Conservation (phyloP, 1,139 yeast genomes). For the Pichia sp. region DNA sequence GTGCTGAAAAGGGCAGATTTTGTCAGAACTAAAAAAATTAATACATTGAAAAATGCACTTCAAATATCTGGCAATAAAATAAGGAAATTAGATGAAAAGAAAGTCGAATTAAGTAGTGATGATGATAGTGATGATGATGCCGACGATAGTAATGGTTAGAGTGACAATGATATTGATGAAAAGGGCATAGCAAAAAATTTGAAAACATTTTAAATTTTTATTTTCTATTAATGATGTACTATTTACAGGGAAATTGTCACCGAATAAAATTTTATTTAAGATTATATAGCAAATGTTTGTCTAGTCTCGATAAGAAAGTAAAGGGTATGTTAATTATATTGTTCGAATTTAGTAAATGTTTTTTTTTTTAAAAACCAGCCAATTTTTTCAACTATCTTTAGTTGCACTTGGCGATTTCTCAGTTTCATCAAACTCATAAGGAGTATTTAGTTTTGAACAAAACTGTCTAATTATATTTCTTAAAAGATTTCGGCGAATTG, state of each 20-base stretch:
- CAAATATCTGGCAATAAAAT: background rate
- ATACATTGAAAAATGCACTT: background rate
- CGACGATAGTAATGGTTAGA: background rate
- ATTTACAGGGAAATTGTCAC: too few species aligned
- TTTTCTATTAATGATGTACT: background rate
- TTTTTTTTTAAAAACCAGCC: too few species aligned
- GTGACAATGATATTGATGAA: conserved; percentile 1
- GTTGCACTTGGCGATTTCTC: background rate
- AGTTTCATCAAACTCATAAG: conserved; percentile 5
- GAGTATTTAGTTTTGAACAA: conserved; percentile 29
- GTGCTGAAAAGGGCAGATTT: conserved; percentile 8
- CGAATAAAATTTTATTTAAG: too few species aligned
- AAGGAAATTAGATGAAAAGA: background rate
- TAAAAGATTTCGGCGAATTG: conserved; percentile 67
- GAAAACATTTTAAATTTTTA: background rate
- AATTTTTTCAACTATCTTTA: background rate
- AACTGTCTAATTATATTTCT: conserved; percentile 45
- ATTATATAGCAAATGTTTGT: too few species aligned
- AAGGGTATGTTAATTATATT: too few species aligned
- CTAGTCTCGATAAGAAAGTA: too few species aligned
- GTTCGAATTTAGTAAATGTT: background rate
- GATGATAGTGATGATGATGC: conserved; percentile 1
- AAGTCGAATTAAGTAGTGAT: conserved; percentile 7
- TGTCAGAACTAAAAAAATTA: background rate
- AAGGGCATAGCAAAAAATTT: background rate